phyloP scores from a whole-genome alignment of 192 early-diverging fungal genomes.

The Dimargaris xerosporica region DNA sequence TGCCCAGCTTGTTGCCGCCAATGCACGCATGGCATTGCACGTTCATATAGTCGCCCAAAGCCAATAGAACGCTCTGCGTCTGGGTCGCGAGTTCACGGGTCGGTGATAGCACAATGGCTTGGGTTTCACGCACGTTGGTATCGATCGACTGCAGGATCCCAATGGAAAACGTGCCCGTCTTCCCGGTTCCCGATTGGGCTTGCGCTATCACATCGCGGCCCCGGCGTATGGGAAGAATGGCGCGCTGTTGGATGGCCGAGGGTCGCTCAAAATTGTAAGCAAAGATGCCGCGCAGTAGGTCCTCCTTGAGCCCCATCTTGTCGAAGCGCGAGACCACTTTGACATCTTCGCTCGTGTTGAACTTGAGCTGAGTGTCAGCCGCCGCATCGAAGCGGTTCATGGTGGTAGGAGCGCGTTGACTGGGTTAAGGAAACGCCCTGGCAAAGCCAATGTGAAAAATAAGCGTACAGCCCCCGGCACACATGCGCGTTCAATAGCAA shows the following conservation, averaged over 20 bases:
- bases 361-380: constrained; percentile 36
- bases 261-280: constrained; percentile 97
- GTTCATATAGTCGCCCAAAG: not conserved
- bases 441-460: too few species aligned
- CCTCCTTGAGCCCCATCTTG: constrained; percentile 85
- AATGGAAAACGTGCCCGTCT: constrained; percentile 59
- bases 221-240: constrained; percentile 89
- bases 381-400: constrained; percentile 22
- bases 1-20: constrained; percentile 32
- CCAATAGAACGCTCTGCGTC: constrained; percentile 33
- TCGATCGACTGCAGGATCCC: constrained; percentile 29
- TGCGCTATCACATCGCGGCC: constrained; percentile 68
- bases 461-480: too few species aligned
- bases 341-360: constrained; percentile 82
- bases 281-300: constrained; percentile 94
- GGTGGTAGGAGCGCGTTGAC: too few species aligned
- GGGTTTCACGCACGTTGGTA: constrained; percentile 23
- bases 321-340: constrained; percentile 79
- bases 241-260: constrained; percentile 92
- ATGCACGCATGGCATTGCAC: constrained; percentile 21
- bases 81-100: constrained; percentile 47
- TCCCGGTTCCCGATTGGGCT: constrained; percentile 70
- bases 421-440: too few species aligned
- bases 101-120: constrained; percentile 38
- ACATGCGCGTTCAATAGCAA: too few species aligned